phyloP scores from a whole-genome alignment of 768 basidiomycete genomes.

The Boletus bicolor region DNA sequence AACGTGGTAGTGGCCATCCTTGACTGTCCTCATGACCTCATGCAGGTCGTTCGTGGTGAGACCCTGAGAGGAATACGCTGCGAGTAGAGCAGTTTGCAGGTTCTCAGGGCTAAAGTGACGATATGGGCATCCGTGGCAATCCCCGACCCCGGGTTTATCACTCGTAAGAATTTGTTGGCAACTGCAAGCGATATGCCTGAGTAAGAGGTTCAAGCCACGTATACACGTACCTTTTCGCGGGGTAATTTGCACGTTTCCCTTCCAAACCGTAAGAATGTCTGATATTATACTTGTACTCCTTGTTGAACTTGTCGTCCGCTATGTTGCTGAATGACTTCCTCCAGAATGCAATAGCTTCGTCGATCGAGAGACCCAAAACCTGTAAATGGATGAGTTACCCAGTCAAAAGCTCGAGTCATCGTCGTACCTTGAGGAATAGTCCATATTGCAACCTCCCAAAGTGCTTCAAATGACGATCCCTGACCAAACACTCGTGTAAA shows the following conservation, averaged over 20 bases:
- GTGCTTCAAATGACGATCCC: constrained; percentile 88
- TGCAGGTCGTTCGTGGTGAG: constrained; percentile 66
- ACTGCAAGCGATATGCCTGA: constrained; percentile 39
- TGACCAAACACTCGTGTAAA: constrained; percentile 72
- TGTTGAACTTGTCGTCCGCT: constrained; percentile 95
- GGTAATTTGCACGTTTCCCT: constrained; percentile 91
- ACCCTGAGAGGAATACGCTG: constrained; percentile 62
- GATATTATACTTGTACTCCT: constrained; percentile 96
- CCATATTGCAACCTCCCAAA: constrained; percentile 89
- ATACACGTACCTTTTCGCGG: constrained; percentile 73
- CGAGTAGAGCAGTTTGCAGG: constrained; percentile 70
- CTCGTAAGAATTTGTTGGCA: constrained; percentile 83
- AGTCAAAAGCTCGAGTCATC: neutral
- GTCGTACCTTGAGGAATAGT: constrained; percentile 85
- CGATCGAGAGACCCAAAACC: constrained; percentile 90
- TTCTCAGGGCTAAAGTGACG: constrained; percentile 84
- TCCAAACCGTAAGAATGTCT: constrained; percentile 93
- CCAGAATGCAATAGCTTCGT: constrained; percentile 95
- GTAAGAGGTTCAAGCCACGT: neutral
- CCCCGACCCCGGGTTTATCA: constrained; percentile 62
- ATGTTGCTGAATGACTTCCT: constrained; percentile 75
- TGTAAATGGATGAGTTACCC: constrained; percentile 30
- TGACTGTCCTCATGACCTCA: constrained; percentile 80
- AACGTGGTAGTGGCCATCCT: constrained; percentile 82
- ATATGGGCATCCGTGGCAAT: constrained; percentile 90